Conservation (phyloP, 1,284 basidiomycete species). For the Ganoderma lucidum region DNA sequence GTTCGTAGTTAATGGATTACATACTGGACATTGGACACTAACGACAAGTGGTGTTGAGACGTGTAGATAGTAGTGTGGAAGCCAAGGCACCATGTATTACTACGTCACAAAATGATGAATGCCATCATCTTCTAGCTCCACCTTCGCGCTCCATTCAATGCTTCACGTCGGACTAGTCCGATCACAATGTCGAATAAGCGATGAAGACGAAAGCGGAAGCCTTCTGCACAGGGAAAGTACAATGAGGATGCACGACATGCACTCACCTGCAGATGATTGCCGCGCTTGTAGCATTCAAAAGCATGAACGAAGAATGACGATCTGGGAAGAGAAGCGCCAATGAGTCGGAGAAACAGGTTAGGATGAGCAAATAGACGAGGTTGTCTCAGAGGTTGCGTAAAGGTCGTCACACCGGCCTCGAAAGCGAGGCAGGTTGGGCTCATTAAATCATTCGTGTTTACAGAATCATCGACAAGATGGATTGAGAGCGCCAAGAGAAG, state of each 20-base stretch:
- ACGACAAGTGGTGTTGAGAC: not conserved
- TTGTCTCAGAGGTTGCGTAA: slow-evolving; percentile 37
- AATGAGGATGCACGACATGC: not conserved
- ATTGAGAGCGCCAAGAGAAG: too few relatives aligned
- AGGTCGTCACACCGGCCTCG: slow-evolving; percentile 38
- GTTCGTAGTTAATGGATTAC: slow-evolving; percentile 1
- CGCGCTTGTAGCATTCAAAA: not conserved
- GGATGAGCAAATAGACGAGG: slow-evolving; percentile 10
- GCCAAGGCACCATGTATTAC: slow-evolving; percentile 13
- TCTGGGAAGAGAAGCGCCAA: slow-evolving; percentile 12
- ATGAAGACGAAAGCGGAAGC: not conserved
- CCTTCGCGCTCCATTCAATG: not conserved
- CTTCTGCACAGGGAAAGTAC: not conserved
- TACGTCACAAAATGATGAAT: slow-evolving; percentile 10
- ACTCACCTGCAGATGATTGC: slow-evolving; percentile 10
- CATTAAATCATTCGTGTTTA: slow-evolving; percentile 40
- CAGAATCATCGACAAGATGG: slow-evolving; percentile 35
- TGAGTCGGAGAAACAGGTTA: not conserved
- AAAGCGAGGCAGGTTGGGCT: slow-evolving; percentile 37
- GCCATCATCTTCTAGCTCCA: slow-evolving; percentile 1
- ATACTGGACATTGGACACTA: slow-evolving; percentile 6
- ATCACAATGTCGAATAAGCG: not conserved
- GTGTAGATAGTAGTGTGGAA: slow-evolving; percentile 16
- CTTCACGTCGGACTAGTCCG: not conserved
- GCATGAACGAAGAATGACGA: not conserved